These are phyloP conservation scores for Camellia granthamiana DNA, from an alignment of 148 eudicot genomes.

Conservation along the genomic window DNA sequence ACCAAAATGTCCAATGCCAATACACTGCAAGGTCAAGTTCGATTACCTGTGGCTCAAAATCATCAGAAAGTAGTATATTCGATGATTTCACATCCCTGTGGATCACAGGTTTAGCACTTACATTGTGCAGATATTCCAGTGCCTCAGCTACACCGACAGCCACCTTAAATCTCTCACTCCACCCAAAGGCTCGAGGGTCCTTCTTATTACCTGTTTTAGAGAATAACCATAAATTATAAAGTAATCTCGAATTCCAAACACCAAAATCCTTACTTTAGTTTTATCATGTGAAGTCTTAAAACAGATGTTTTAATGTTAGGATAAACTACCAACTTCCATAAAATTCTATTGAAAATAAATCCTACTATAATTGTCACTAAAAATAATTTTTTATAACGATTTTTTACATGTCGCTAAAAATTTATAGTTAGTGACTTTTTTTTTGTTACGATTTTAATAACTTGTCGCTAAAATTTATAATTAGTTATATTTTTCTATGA, in stretches of 20 bases:
- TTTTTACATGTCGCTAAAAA: too few relatives aligned
- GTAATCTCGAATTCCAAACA: background rate
- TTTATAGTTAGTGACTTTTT: too few relatives aligned
- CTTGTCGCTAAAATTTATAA: too few relatives aligned
- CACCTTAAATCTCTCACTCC: conserved; percentile 77
- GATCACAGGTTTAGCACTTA: conserved; percentile 59
- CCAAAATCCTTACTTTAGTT: background rate
- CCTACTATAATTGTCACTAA: too few relatives aligned
- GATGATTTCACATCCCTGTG: conserved; percentile 94
- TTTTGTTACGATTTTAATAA: too few relatives aligned
- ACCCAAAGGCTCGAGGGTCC: conserved; percentile 52
- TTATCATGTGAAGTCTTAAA: background rate
- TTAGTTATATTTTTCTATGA: too few relatives aligned
- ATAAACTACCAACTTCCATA: too few relatives aligned
- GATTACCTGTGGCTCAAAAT: conserved; percentile 80
- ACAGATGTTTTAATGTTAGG: background rate
- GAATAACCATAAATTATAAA: background rate
- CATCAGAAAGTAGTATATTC: conserved; percentile 74
- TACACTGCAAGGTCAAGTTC: background rate
- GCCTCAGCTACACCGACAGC: conserved; percentile 95
- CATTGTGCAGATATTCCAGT: conserved; percentile 67
- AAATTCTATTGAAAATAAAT: too few relatives aligned
- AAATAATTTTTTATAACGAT: too few relatives aligned
- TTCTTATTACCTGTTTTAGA: conserved; percentile 47
- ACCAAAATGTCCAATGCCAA: background rate